Evolutionary conservation across 208 protist species (phyloP), one percentile per base, ranked within the genome.

Genomic region (Trypanosoma grayi): DNA sequence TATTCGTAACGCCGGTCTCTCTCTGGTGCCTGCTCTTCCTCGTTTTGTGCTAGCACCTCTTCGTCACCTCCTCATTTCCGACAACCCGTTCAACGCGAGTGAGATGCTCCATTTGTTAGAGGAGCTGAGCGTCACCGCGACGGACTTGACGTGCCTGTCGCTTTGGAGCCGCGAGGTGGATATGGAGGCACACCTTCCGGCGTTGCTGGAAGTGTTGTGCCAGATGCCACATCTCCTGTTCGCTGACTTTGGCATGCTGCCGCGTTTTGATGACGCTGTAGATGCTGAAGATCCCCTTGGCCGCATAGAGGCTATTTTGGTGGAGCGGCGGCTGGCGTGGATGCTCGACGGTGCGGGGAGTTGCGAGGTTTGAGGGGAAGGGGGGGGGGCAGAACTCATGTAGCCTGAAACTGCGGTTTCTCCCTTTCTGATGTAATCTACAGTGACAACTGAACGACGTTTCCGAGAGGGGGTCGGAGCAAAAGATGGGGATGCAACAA

Each of bases 151-250:
- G 24, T 80, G 48, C 30, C 63, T 93, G 9, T 83, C 78, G 5
- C 37, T 93, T 4, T 93, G 86, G 86, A 58, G 74, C 13, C 76
- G 86, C 9, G 68, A 79, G 5, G 62, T 93, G n/a, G 53, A 75
- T 31, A 78, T 88, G 75, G 60, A 85, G 37, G 52, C 33, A 24
- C 30, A 72, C n/a, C 57, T 87, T 24, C 59, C 58, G 16, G 18
- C 25, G 14, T 53, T 84, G 18, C 31, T 64, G n/a, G 60, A 66
- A 24, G 60, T 86, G 11, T 65, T 75, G 0, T 43, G 66, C 33
- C 18, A 63, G 24, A 66, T 86, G 28, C 58, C 69, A 31, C 53
- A 40, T 14, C 70, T 93, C 30, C 47, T 79, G 0, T 83, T 83
- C 60, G 61, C 73, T 2, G 86, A 93, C 51, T 76, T 85, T 58